Conservation (phyloP, 2,329 filamentous ascomycete genomes). For the Alternaria arbusti region DNA sequence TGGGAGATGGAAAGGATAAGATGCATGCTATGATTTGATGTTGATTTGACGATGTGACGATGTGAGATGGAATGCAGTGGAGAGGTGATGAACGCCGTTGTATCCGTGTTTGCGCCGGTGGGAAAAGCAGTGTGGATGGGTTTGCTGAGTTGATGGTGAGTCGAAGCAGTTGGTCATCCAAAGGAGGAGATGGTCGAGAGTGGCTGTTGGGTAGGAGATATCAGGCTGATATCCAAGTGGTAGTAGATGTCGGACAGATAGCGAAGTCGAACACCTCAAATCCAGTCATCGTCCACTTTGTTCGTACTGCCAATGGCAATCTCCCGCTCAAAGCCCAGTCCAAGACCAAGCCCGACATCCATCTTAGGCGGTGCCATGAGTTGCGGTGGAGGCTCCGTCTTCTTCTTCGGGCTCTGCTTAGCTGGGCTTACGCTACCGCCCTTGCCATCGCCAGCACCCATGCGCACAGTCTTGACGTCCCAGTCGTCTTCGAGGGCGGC, state of each 20-base stretch:
- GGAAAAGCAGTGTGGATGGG: not conserved
- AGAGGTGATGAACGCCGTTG: not conserved
- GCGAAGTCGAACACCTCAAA: constrained; percentile 21
- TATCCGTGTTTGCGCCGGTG: not conserved
- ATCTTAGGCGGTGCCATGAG: constrained; percentile 49
- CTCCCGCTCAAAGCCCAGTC: constrained; percentile 41
- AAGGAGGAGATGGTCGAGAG: not conserved
- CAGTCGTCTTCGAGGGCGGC: constrained; percentile 88
- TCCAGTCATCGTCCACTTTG: constrained; percentile 41
- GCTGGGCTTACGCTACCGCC: constrained; percentile 36
- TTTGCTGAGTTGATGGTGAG: not conserved
- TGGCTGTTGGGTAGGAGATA: not conserved
- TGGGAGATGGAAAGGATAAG: not conserved
- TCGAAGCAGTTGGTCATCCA: not conserved
- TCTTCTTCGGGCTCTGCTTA: constrained; percentile 52
- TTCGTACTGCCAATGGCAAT: constrained; percentile 22
- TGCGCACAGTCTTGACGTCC: constrained; percentile 81
- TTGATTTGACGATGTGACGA: not conserved
- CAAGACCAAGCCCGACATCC: constrained; percentile 39
- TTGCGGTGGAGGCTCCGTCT: constrained; percentile 44
- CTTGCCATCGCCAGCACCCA: constrained; percentile 61
- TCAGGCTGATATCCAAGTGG: not conserved
- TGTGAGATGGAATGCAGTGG: not conserved
- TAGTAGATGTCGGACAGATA: not conserved
- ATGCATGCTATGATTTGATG: not conserved